phyloP scores from a whole-genome alignment of 2,329 filamentous ascomycete genomes.

The Calonectria ilicicola region DNA sequence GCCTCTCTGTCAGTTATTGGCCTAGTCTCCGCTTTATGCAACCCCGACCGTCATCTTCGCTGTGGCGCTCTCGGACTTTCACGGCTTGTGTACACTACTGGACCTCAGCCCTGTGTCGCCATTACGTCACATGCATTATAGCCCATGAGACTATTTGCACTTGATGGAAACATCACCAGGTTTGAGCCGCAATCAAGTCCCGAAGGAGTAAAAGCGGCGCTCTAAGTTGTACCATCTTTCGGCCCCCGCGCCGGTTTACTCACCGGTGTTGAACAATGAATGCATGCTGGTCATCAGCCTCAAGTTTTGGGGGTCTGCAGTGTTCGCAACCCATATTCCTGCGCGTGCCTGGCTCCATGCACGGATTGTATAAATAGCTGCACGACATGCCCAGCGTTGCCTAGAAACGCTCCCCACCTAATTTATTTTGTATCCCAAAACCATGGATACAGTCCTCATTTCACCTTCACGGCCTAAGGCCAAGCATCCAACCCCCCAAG shows the following conservation, averaged over 20 bases:
- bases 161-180: constrained; percentile 5
- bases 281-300: background rate
- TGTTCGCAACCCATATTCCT: background rate
- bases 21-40: background rate
- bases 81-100: background rate
- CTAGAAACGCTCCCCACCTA: background rate
- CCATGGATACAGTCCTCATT: constrained; percentile 26
- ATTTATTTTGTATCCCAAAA: background rate
- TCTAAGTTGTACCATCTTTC: background rate
- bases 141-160: background rate
- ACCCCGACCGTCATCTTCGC: background rate
- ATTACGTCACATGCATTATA: constrained; percentile 16
- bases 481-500: constrained; percentile 50
- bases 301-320: background rate
- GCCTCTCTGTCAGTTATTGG: too few relatives aligned
- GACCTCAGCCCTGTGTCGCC: constrained; percentile 3
- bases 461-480: constrained; percentile 28
- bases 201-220: constrained; percentile 5
- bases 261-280: constrained; percentile 1
- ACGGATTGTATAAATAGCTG: background rate
- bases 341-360: background rate
- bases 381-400: background rate
- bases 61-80: background rate
- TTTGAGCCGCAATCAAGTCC: background rate
- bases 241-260: background rate